Evolutionary conservation across 306 rosid genomes (phyloP).

Genomic region (Cucurbita ficifolia): DNA sequence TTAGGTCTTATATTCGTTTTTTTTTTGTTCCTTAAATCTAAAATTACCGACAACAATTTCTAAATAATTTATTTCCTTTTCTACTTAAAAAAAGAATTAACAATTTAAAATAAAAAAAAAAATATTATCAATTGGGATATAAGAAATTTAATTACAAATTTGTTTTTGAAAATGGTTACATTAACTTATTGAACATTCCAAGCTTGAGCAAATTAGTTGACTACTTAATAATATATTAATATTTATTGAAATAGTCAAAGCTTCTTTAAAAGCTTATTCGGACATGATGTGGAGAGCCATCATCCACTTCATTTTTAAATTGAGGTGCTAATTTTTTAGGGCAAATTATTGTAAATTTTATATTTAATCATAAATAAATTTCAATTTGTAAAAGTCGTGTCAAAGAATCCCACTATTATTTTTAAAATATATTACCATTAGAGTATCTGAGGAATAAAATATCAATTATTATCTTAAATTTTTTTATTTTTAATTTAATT

Average conservation of each 20-base stretch:
- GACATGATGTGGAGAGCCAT: background rate
- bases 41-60: too few relatives aligned
- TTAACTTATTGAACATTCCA: background rate
- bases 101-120: too few relatives aligned
- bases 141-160: too few relatives aligned
- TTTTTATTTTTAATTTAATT: too few relatives aligned
- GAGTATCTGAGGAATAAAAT: too few relatives aligned
- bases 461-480: too few relatives aligned
- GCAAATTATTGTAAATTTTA: background rate
- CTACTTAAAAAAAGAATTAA: too few relatives aligned
- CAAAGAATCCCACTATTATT: background rate
- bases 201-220: background rate
- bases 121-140: too few relatives aligned
- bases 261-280: background rate
- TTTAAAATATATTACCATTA: too few relatives aligned
- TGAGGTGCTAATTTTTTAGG: background rate
- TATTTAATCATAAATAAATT: background rate
- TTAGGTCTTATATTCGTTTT: too few relatives aligned
- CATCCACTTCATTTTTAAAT: background rate
- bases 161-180: background rate
- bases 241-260: background rate
- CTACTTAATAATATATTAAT: background rate
- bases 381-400: background rate
- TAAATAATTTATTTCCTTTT: too few relatives aligned
- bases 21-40: too few relatives aligned